phyloP scores from a whole-genome alignment of 2,329 filamentous ascomycete genomes.

The Stagonosporopsis cucurbitacearum region DNA sequence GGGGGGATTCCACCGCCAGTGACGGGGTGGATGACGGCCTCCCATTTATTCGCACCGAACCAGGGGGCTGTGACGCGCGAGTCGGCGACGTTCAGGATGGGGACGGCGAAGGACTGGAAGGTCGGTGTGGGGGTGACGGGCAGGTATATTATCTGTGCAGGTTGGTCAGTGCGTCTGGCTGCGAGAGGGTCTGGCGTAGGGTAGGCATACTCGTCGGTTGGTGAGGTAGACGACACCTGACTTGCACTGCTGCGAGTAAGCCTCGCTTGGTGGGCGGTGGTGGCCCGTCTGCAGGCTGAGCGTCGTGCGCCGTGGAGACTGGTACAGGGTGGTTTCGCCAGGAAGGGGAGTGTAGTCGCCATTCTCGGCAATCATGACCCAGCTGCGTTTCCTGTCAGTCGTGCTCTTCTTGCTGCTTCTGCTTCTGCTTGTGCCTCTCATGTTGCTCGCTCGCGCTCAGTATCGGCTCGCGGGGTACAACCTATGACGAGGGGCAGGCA shows the following conservation, averaged over 20 bases:
- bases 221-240: conserved; percentile 81
- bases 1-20: conserved; percentile 82
- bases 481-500: conserved; percentile 16
- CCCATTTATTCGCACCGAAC: conserved; percentile 93
- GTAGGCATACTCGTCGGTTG: conserved; percentile 74
- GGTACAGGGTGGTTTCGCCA: conserved; percentile 81
- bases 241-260: conserved; percentile 74
- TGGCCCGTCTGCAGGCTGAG: conserved; percentile 76
- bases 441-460: conserved; percentile 7
- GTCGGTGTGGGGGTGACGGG: conserved; percentile 70
- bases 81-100: conserved; percentile 86
- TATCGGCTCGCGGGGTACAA: conserved; percentile 22
- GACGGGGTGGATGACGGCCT: conserved; percentile 78
- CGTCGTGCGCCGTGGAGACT: conserved; percentile 78
- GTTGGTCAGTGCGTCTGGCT: not conserved
- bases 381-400: conserved; percentile 61
- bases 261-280: conserved; percentile 67
- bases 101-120: conserved; percentile 87
- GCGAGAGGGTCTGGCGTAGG: too few species aligned
- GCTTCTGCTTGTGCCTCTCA: conserved; percentile 32
- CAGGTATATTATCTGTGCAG: conserved; percentile 81
- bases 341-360: conserved; percentile 82
- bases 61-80: conserved; percentile 86
- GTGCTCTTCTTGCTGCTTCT: conserved; percentile 38
- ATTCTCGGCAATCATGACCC: conserved; percentile 86